These are phyloP conservation scores for Gnomoniopsis smithogilvyi DNA, from an alignment of 2,329 filamentous ascomycete genomes.

Conservation along the genomic window DNA sequence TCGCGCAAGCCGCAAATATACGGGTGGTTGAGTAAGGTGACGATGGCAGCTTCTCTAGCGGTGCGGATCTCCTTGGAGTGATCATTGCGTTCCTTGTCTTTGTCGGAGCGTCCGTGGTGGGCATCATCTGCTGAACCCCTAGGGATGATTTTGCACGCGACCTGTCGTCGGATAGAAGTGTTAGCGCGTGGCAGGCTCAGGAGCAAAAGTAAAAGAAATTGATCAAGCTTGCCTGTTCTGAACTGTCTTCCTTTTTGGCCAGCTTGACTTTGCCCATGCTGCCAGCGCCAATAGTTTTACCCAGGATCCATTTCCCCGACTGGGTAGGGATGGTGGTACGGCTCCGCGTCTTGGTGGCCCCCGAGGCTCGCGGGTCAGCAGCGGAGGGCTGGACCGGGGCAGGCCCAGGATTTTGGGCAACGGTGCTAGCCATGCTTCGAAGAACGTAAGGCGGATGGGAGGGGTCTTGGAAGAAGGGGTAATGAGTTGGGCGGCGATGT, in stretches of 20 bases:
- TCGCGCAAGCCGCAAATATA: constrained; percentile 96
- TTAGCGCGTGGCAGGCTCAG: constrained; percentile 11
- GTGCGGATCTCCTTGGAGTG: constrained; percentile 96
- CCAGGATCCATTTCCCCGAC: constrained; percentile 89
- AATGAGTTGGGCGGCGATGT: constrained; percentile 50
- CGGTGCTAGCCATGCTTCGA: constrained; percentile 28
- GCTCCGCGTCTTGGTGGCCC: constrained; percentile 47
- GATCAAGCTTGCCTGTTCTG: constrained; percentile 70
- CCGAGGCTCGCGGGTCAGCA: constrained; percentile 44
- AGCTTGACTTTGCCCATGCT: constrained; percentile 99
- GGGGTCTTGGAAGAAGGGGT: constrained; percentile 25
- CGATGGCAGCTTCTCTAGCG: constrained; percentile 91
- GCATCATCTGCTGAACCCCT: constrained; percentile 86
- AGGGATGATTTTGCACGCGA: constrained; percentile 96
- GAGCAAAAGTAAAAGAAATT: neutral
- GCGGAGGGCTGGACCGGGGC: constrained; percentile 48
- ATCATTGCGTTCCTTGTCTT: constrained; percentile 74
- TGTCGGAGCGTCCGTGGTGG: constrained; percentile 63
- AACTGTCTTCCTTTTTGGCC: constrained; percentile 83
- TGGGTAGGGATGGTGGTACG: constrained; percentile 85
- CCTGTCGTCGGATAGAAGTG: constrained; percentile 46
- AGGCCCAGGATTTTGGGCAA: constrained; percentile 48
- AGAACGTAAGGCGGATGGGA: constrained; percentile 19
- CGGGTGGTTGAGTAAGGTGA: constrained; percentile 88
- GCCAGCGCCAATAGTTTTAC: constrained; percentile 94